Evolutionary conservation across 495 filamentous ascomycete genomes (phyloP).

Genomic region (Tuber microsphaerosporum): DNA sequence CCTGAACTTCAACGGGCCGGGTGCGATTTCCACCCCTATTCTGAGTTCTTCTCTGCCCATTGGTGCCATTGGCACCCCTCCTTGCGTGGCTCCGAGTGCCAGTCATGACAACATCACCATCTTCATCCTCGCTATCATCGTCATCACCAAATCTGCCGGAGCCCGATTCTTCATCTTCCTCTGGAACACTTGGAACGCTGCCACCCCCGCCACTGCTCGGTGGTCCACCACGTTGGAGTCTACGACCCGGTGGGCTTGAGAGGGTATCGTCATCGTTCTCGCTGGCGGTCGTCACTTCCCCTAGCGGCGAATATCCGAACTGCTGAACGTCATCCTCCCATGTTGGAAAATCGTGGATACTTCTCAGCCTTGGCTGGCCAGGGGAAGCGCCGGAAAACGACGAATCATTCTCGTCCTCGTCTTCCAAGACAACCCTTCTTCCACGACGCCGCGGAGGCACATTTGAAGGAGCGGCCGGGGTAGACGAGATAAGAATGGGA

Average conservation of each 20-base stretch:
- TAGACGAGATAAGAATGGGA: conserved; percentile 15
- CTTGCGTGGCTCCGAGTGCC: conserved; percentile 7
- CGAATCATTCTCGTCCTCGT: conserved; percentile 34
- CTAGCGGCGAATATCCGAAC: conserved; percentile 30
- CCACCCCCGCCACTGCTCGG: background rate
- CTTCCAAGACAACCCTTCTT: conserved; percentile 28
- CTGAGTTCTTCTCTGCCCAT: conserved; percentile 10
- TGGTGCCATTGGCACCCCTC: background rate
- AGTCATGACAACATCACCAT: conserved; percentile 35
- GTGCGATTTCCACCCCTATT: conserved; percentile 7
- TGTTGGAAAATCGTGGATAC: conserved; percentile 6
- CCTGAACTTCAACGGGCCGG: conserved; percentile 21
- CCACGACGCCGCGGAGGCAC: conserved; percentile 21
- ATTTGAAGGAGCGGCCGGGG: conserved; percentile 3
- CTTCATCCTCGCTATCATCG: conserved; percentile 34
- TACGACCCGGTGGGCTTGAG: conserved; percentile 17
- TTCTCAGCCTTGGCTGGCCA: conserved; percentile 12
- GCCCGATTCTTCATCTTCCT: conserved; percentile 38
- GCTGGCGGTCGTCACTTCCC: conserved; percentile 23
- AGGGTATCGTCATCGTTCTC: conserved; percentile 35
- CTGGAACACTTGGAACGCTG: conserved; percentile 34
- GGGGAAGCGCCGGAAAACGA: conserved; percentile 33
- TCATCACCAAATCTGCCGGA: conserved; percentile 27
- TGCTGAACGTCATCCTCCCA: background rate
- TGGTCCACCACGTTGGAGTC: conserved; percentile 9